A percentile compares a stretch with the other conserved stretches of the same genome.
phyloP scores from a whole-genome alignment of 352 stramenopile genomes.

The Phytophthora sp. region DNA sequence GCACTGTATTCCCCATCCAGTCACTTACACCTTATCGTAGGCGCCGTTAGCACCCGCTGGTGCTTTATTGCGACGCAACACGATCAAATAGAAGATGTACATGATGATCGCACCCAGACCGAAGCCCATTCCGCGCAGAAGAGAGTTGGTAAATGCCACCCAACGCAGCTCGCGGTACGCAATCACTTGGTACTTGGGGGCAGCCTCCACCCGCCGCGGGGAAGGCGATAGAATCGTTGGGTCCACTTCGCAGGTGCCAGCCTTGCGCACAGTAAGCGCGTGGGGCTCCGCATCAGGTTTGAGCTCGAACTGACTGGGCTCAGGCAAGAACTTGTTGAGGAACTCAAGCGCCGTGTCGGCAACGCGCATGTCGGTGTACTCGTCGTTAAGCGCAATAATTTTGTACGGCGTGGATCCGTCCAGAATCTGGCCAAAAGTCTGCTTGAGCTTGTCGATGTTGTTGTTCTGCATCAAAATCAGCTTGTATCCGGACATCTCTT shows the following conservation, averaged over 20 bases:
- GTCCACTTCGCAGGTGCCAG: conserved; percentile 75
- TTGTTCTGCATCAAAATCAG: conserved; percentile 86
- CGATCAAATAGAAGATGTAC: conserved; percentile 83
- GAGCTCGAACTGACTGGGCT: conserved; percentile 72
- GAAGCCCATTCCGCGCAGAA: conserved; percentile 77
- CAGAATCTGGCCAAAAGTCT: conserved; percentile 71
- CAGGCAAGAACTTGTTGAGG: conserved; percentile 70
- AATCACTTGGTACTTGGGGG: conserved; percentile 81
- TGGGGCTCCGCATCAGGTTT: conserved; percentile 50
- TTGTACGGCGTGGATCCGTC: conserved; percentile 70
- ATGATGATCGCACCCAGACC: conserved; percentile 82
- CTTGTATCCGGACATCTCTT: conserved; percentile 87
- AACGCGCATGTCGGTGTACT: conserved; percentile 85
- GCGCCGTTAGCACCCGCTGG: conserved; percentile 42
- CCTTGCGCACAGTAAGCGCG: conserved; percentile 64
- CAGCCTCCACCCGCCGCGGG: conserved; percentile 61
- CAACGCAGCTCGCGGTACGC: conserved; percentile 83
- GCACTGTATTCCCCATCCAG: conserved; percentile 21
- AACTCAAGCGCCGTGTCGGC: conserved; percentile 76
- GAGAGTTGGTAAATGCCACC: conserved; percentile 81
- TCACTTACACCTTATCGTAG: conserved; percentile 82
- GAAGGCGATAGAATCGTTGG: conserved; percentile 73
- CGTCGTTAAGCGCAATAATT: conserved; percentile 88
- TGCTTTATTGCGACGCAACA: conserved; percentile 57
- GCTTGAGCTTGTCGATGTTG: conserved; percentile 75